Percentiles rank a stretch among this genome's conserved stretches.
Conservation (phyloP, 768 basidiomycete species). For the Tephrocybe sp. region DNA sequence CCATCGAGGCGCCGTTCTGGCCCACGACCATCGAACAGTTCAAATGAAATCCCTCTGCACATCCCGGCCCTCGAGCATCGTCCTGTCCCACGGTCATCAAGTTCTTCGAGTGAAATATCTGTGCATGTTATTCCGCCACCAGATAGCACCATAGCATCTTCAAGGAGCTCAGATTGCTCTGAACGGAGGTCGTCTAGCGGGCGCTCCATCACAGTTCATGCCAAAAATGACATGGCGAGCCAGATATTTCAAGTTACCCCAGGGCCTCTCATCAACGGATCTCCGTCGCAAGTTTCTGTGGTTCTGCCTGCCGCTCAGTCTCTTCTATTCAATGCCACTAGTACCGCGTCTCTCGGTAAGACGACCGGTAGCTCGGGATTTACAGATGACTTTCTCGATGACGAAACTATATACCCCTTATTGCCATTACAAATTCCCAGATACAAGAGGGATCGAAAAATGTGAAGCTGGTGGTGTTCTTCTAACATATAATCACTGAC, state of each 20-base stretch:
- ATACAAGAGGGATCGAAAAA: slow-evolving; percentile 1
- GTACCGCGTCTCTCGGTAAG: background rate
- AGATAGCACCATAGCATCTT: background rate
- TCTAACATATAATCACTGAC: background rate
- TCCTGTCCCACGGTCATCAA: background rate
- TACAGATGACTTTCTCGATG: background rate
- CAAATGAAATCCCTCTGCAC: no score
- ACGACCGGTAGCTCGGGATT: background rate
- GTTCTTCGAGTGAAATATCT: background rate
- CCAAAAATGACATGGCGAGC: slow-evolving; percentile 1
- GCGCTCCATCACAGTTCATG: background rate
- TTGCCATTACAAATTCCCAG: background rate
- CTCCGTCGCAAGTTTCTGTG: slow-evolving; percentile 2
- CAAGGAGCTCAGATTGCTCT: background rate
- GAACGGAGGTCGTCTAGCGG: background rate
- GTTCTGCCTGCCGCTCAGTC: slow-evolving; percentile 1
- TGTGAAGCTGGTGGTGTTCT: background rate
- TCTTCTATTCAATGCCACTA: background rate
- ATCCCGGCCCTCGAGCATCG: no score
- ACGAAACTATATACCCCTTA: background rate
- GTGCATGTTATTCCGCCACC: background rate
- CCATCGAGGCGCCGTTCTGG: no score
- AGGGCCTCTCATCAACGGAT: background rate
- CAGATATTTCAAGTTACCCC: slow-evolving; percentile 1
- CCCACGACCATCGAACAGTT: no score